Conservation (phyloP, 176 grass and related monocot species). For the Pharus latifolius region DNA sequence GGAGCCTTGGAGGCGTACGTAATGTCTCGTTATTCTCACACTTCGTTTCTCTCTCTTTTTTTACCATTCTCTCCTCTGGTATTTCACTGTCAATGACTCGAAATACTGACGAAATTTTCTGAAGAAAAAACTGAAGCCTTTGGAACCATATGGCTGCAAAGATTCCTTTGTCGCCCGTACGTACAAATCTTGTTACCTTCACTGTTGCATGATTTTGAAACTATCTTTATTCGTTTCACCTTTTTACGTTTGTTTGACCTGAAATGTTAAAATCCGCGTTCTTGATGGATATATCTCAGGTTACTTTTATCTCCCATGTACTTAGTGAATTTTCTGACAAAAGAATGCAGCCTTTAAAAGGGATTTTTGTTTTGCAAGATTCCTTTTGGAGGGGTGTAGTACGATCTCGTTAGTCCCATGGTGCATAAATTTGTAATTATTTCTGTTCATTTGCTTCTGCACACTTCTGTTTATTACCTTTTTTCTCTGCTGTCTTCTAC, state of each 20-base stretch:
- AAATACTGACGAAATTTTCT: constrained; percentile 5
- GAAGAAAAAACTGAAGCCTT: constrained; percentile 12
- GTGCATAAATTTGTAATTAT: constrained; percentile 16
- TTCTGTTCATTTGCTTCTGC: neutral
- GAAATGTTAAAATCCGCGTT: neutral
- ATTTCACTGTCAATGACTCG: constrained; percentile 10
- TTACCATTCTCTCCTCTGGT: neutral
- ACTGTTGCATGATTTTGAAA: neutral
- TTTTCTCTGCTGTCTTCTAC: neutral
- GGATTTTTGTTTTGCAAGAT: constrained; percentile 18
- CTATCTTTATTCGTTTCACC: neutral
- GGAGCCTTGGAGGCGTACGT: constrained; percentile 10
- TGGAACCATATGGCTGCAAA: constrained; percentile 10
- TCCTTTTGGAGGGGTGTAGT: constrained; percentile 11
- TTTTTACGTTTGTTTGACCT: constrained; percentile 18
- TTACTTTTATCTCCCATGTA: neutral
- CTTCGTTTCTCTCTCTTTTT: neutral
- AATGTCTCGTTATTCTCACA: constrained; percentile 27
- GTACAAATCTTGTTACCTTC: constrained; percentile 8
- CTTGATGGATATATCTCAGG: neutral
- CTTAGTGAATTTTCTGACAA: neutral
- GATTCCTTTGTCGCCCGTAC: constrained; percentile 18
- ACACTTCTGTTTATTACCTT: neutral
- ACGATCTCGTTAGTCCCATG: constrained; percentile 3
- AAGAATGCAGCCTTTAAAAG: neutral